Evolutionary conservation across 805 yeast species (phyloP).

Genomic region (Yamadazyma philogaea): DNA sequence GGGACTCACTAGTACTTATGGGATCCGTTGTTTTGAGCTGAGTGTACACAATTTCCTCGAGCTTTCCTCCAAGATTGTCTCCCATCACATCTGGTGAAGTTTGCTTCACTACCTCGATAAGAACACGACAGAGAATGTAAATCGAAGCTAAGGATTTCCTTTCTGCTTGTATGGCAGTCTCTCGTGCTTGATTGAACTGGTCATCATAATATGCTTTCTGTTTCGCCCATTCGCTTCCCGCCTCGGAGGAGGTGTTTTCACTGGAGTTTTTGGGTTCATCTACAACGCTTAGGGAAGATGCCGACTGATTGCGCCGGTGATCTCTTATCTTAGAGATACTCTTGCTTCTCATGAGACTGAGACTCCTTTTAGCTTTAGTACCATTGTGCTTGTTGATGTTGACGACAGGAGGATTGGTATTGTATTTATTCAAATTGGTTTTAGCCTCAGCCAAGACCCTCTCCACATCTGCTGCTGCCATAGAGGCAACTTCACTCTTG

Average conservation of each 20-base stretch:
- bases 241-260: not conserved
- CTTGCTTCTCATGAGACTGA: conserved; percentile 39
- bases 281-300: conserved; percentile 28
- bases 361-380: conserved; percentile 34
- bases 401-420: conserved; percentile 1
- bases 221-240: conserved; percentile 16
- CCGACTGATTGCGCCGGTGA: conserved; percentile 52
- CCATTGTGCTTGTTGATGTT: conserved; percentile 10
- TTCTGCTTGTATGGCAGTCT: conserved; percentile 78
- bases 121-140: conserved; percentile 83
- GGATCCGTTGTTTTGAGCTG: conserved; percentile 90
- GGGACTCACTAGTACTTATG: conserved; percentile 52
- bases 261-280: conserved; percentile 1
- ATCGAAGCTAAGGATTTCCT: conserved; percentile 83
- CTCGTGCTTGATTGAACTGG: conserved; percentile 45
- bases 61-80: conserved; percentile 72
- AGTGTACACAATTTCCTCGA: conserved; percentile 91
- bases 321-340: conserved; percentile 31
- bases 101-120: conserved; percentile 89
- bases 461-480: conserved; percentile 43
- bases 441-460: conserved; percentile 28
- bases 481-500: conserved; percentile 75
- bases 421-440: conserved; percentile 9
- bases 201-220: conserved; percentile 30
- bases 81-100: conserved; percentile 72